Evolutionary conservation across 2,329 filamentous ascomycete genomes (phyloP), one percentile per base, ranked within the genome.

Genomic region (Alternaria ethzedia): DNA sequence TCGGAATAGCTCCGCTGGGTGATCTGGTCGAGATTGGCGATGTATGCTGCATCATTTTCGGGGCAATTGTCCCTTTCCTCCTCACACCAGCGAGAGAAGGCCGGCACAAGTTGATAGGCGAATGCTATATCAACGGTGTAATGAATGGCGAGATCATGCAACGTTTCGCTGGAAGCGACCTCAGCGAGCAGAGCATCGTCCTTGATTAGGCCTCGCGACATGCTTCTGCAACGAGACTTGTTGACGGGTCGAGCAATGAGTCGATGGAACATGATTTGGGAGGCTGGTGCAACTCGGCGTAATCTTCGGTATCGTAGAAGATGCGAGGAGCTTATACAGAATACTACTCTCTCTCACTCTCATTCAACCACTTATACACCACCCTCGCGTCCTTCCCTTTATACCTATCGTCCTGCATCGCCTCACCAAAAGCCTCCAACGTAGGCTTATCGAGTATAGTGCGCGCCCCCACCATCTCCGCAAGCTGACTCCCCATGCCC

Each of bases 351-450:
- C 11, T 30, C 28, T 28, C 72, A 51, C 75, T 75, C 64, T 77
- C 75, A 63, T 76, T 76, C 61, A 77, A 59, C 73, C 73, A 77
- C 45, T 75, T 76, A 43, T 77, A 77, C 21, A 77, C 75, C 13
- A 76, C 75, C 56, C 75, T 71, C 28, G 75, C 74, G 67, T 77
- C 75, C 59, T 77, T 77, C 15, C 74, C 75, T 28, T 69, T 70
- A 23, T 77, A 77, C 32, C 75, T 69, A 23, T 70, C 69, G 62
- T 77, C 75, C 26, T 21, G 47, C 67, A 70, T 73, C 12, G 70
- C 73, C 61, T 77, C 75, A 9, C 56, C 70, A 66, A 76, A 77
- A 15, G 75, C 75, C 58, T 67, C 70, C 52, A 77, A 28, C 28
- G 75, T 76, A 17, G 74, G 73, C 60, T 70, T 72, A 58, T 77